Percentiles rank a stretch among this genome's conserved stretches.
Evolutionary conservation across 345 rosid genomes (phyloP).

Genomic region (Carallia pectinifolia): DNA sequence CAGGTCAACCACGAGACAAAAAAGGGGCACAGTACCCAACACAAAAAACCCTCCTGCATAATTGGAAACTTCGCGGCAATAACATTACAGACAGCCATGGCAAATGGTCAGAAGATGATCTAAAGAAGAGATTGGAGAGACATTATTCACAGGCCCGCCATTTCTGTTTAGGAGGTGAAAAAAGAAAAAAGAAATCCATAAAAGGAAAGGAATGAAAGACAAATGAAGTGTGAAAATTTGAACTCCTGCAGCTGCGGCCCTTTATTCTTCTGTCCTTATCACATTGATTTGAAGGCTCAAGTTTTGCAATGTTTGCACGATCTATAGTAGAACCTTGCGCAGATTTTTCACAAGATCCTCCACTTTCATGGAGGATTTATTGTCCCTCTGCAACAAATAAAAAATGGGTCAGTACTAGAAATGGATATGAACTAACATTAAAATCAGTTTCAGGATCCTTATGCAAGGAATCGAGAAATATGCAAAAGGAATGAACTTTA

Average conservation of each 20-base stretch:
- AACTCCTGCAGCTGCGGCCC: neutral
- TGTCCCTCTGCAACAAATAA: slow-evolving; percentile 55
- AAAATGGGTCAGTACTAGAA: no score
- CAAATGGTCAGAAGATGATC: no score
- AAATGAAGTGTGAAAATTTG: neutral
- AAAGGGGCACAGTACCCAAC: neutral
- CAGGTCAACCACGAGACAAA: neutral
- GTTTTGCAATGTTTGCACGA: neutral
- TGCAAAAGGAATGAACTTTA: slow-evolving; percentile 5
- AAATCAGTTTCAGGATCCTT: no score
- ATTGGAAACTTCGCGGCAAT: neutral
- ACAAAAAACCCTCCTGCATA: neutral
- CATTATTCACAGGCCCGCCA: neutral
- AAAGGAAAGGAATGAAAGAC: neutral
- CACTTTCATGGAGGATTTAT: slow-evolving; percentile 14
- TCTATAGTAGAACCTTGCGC: slow-evolving; percentile 18
- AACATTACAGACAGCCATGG: neutral
- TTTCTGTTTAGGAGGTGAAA: neutral
- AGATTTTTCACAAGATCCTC: slow-evolving; percentile 33
- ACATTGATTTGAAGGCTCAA: neutral
- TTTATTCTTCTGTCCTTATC: slow-evolving; percentile 1
- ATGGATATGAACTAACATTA: no score
- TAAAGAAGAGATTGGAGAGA: neutral
- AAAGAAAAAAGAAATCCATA: no score
- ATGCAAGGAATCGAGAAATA: neutral